Evolutionary conservation across 2,329 filamentous ascomycete species (phyloP).

Genomic region (Falciphora oryzae): DNA sequence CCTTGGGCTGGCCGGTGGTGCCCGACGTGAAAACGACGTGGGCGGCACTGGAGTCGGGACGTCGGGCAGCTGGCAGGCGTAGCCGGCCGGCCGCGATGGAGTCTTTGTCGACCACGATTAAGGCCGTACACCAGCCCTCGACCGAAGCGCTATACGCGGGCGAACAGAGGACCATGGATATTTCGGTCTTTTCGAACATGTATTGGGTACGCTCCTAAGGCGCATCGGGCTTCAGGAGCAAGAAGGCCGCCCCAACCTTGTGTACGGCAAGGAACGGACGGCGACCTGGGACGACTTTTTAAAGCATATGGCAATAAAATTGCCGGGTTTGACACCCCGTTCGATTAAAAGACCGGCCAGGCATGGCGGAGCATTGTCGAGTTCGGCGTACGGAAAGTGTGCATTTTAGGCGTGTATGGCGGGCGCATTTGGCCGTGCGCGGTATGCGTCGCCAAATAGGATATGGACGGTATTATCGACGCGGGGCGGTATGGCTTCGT

Average conservation of each 20-base stretch:
- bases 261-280: conserved; percentile 19
- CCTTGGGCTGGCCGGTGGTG: conserved; percentile 53
- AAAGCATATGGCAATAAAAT: conserved; percentile 17
- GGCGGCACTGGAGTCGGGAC: neutral
- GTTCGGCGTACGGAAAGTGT: conserved; percentile 23
- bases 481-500: conserved; percentile 3
- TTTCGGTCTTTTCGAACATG: conserved; percentile 8
- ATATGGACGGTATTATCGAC: conserved; percentile 6
- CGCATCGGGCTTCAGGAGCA: conserved; percentile 15
- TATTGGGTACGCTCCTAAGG: conserved; percentile 14
- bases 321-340: conserved; percentile 16
- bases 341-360: neutral
- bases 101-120: neutral
- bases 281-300: conserved; percentile 19
- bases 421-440: conserved; percentile 19
- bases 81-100: neutral
- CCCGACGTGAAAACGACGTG: conserved; percentile 52
- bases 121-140: neutral
- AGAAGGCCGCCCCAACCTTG: conserved; percentile 21
- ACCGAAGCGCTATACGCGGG: neutral
- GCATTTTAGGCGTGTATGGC: conserved; percentile 26
- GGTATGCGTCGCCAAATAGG: neutral
- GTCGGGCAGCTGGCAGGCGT: neutral
- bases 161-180: neutral
- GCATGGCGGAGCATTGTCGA: conserved; percentile 32